Conservation (phyloP, 768 basidiomycete species). For the Kwoniella shandongensis region DNA sequence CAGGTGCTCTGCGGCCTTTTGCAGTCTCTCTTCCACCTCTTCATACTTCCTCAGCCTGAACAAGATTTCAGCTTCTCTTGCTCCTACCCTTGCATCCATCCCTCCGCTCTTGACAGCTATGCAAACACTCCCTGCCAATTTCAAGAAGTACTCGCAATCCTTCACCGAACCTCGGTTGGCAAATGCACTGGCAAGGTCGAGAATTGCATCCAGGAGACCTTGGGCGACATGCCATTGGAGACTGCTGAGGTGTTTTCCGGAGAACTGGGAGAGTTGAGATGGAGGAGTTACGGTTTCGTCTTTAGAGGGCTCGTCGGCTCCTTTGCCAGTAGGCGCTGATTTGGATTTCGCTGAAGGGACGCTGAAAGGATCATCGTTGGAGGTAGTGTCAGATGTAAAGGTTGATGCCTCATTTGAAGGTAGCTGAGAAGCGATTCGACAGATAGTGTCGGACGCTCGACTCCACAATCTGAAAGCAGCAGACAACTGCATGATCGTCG, state of each 20-base stretch:
- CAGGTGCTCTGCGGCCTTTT: constrained; percentile 25
- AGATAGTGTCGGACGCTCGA: constrained; percentile 68
- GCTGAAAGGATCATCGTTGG: constrained; percentile 56
- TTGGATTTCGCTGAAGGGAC: constrained; percentile 39
- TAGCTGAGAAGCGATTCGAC: constrained; percentile 57
- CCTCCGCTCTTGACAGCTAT: constrained; percentile 66
- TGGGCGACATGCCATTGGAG: constrained; percentile 65
- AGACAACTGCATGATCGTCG: constrained; percentile 62
- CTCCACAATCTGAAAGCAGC: constrained; percentile 78
- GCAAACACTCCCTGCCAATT: constrained; percentile 74
- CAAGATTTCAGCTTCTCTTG: constrained; percentile 69
- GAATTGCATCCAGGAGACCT: constrained; percentile 66
- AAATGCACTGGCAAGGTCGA: constrained; percentile 68
- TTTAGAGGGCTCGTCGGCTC: constrained; percentile 44
- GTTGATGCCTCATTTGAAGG: constrained; percentile 63
- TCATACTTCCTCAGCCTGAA: constrained; percentile 58
- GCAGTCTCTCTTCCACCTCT: constrained; percentile 54
- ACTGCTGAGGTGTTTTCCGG: constrained; percentile 58
- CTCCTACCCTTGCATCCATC: constrained; percentile 65
- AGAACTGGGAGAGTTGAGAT: constrained; percentile 46
- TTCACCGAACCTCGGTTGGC: constrained; percentile 73
- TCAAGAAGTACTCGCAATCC: constrained; percentile 79
- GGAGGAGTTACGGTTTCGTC: constrained; percentile 15
- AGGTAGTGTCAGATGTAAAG: constrained; percentile 55
- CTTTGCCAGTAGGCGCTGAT: constrained; percentile 17